A percentile compares a stretch with the other conserved stretches of the same genome.
phyloP scores from a whole-genome alignment of 768 basidiomycete species.

The Collybia nuda region DNA sequence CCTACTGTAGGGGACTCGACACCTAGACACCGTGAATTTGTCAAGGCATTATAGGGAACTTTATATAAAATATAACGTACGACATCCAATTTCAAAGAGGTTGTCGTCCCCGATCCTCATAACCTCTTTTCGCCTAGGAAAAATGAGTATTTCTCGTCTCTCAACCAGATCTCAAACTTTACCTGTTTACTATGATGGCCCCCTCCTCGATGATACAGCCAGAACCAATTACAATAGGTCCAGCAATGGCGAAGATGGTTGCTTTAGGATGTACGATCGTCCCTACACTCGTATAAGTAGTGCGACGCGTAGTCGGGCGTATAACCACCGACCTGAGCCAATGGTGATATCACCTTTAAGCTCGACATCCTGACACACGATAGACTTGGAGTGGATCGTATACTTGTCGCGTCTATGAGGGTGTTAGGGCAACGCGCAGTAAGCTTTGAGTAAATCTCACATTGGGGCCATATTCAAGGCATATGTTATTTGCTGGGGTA shows the following conservation, averaged over 20 bases:
- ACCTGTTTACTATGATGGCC: conserved; percentile 89
- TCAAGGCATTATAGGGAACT: background rate
- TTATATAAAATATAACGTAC: conserved; percentile 46
- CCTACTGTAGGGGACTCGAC: conserved; percentile 87
- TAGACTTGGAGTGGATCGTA: conserved; percentile 86
- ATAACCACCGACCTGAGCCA: conserved; percentile 57
- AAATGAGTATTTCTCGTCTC: background rate
- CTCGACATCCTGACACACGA: conserved; percentile 93
- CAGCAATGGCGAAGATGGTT: conserved; percentile 87
- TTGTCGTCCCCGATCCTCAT: conserved; percentile 96
- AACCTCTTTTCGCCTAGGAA: conserved; percentile 64
- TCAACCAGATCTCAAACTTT: conserved; percentile 4
- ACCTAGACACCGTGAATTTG: conserved; percentile 41
- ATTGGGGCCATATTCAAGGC: conserved; percentile 15
- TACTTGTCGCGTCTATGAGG: conserved; percentile 76
- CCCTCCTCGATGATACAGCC: conserved; percentile 92
- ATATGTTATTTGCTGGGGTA: no score
- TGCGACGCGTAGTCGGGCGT: background rate
- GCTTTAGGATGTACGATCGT: conserved; percentile 93
- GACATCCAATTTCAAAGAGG: conserved; percentile 90
- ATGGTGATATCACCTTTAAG: conserved; percentile 94
- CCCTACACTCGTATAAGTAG: conserved; percentile 37
- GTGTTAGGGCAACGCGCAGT: background rate
- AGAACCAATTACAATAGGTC: conserved; percentile 86
- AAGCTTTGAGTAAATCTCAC: background rate